Base-by-base conservation (phyloP, 768 basidiomycete species). In the Baorangia bicolor region DNA sequence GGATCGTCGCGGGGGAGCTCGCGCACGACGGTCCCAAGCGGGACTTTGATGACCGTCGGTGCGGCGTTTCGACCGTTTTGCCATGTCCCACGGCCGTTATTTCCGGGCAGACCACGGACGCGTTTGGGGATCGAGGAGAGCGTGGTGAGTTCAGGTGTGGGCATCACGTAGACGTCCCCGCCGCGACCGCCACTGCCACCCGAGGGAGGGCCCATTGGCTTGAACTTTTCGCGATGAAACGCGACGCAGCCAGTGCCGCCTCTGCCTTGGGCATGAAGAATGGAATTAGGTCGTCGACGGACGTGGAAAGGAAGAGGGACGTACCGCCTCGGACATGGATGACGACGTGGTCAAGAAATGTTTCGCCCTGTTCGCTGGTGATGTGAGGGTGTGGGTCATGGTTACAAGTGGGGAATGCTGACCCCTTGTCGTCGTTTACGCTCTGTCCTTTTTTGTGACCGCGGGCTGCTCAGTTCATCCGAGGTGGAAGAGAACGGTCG, bases 231-330 rank as follows among this genome's bases (percentile, higher is more conserved):
- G 54, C 92, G 85, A 65, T 94, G 89, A 64, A 98, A 97, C 6
- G 96, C 94, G 23, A 89, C 92, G 59, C 94, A 92, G 23, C 96
- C 96, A 53, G 92, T 78, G 0, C 96, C 96, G 20, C 95, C 95
- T 64, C 81, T 85, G 16, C 94, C 94, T 90, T 62, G 49, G 49
- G 42, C 49, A 30, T 44, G 42, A 49, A 18, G 49, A 43, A 41
- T 12, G 34, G 23, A 8, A 4, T 59, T 2, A 58, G 52, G 34
- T 25, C 7, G 47, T 14, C 21, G 30, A 37, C 23, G 55, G 34
- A 23, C 10, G 25, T 28, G 10, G n/a, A 13, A 28, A 7, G 47
- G 8, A 39, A 13, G 25, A 16, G 13, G 16, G 54, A 59, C 78
- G 58, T 63, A 89, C 92, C 92, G 63, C 79, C 91, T 55, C 88